A percentile compares a stretch with the other conserved stretches of the same genome.
Conservation (phyloP, 257 asterid species). For the Agastache rugosa region DNA sequence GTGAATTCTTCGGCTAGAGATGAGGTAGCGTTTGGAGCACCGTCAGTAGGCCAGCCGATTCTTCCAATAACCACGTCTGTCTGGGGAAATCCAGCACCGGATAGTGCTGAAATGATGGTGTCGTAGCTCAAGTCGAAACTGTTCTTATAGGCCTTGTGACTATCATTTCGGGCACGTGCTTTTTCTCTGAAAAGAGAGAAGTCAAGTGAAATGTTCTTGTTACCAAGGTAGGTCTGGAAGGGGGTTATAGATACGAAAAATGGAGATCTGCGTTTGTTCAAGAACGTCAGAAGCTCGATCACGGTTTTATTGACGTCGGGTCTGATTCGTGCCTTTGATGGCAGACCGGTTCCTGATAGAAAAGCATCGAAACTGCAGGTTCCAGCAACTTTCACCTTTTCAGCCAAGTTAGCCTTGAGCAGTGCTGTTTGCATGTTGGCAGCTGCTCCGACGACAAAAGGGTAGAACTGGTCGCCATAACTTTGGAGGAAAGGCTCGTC, state of each 20-base stretch:
- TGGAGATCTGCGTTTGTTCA: slow-evolving; percentile 69
- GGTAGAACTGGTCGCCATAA: slow-evolving; percentile 71
- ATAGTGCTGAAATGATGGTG: slow-evolving; percentile 53
- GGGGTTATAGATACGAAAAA: slow-evolving; percentile 73
- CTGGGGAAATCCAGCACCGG: slow-evolving; percentile 61
- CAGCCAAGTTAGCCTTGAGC: slow-evolving; percentile 61
- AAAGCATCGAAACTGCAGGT: slow-evolving; percentile 79
- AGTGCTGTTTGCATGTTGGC: slow-evolving; percentile 74
- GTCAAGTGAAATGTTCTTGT: slow-evolving; percentile 73
- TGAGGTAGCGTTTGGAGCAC: slow-evolving; percentile 72
- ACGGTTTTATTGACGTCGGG: slow-evolving; percentile 74
- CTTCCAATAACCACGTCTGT: slow-evolving; percentile 56
- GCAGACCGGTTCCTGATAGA: slow-evolving; percentile 57
- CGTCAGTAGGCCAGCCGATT: slow-evolving; percentile 94
- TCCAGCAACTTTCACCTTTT: slow-evolving; percentile 67
- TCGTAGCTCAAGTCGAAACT: slow-evolving; percentile 69
- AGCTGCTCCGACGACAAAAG: slow-evolving; percentile 79
- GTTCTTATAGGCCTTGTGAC: slow-evolving; percentile 59
- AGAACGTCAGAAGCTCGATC: slow-evolving; percentile 68
- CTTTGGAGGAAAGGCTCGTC: slow-evolving; percentile 78
- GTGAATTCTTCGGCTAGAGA: slow-evolving; percentile 66
- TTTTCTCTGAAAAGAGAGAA: slow-evolving; percentile 70
- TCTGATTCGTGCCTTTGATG: slow-evolving; percentile 66
- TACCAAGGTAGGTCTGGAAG: slow-evolving; percentile 57
- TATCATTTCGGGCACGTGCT: slow-evolving; percentile 54